These are phyloP conservation scores for Allantophomopsis cytisporea DNA, from an alignment of 2,329 filamentous ascomycete genomes.

Conservation along the genomic window DNA sequence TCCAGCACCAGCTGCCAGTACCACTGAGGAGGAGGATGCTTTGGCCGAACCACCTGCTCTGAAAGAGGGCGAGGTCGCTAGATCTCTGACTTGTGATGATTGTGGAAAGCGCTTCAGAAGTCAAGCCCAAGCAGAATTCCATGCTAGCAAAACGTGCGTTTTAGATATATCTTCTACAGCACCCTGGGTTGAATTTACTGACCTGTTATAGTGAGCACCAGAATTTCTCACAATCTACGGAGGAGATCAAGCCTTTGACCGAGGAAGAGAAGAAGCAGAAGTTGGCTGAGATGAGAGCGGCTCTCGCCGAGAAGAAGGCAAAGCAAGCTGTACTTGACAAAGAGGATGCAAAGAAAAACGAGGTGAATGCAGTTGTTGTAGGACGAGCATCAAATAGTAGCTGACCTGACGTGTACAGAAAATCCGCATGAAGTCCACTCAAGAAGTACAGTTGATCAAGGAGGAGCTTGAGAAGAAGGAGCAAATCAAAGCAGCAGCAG, in stretches of 20 bases:
- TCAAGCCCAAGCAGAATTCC: constrained; percentile 72
- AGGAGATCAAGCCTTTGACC: constrained; percentile 81
- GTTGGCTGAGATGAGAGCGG: constrained; percentile 60
- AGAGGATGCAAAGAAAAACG: constrained; percentile 72
- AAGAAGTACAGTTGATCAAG: constrained; percentile 77
- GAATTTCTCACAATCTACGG: constrained; percentile 86
- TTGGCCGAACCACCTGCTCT: constrained; percentile 49
- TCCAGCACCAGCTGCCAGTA: constrained; percentile 23
- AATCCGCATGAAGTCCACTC: constrained; percentile 76
- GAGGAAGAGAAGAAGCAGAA: constrained; percentile 81
- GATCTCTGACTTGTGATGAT: constrained; percentile 84
- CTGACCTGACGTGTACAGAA: constrained; percentile 25
- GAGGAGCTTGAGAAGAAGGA: constrained; percentile 82
- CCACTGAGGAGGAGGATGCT: constrained; percentile 35
- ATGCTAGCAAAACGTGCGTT: constrained; percentile 70
- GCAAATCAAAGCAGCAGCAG: constrained; percentile 78
- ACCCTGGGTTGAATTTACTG: constrained; percentile 1
- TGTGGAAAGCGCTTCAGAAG: constrained; percentile 86
- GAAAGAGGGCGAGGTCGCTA: constrained; percentile 56
- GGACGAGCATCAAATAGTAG: background rate
- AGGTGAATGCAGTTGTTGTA: constrained; percentile 35
- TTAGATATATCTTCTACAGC: background rate
- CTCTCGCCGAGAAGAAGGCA: constrained; percentile 60
- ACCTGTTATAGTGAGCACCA: constrained; percentile 53
- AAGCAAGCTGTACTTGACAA: constrained; percentile 60